A percentile compares a stretch with the other conserved stretches of the same genome.
These are phyloP conservation scores for Pleurotus pulmonarius DNA, from an alignment of 768 basidiomycete species.

Conservation along the genomic window DNA sequence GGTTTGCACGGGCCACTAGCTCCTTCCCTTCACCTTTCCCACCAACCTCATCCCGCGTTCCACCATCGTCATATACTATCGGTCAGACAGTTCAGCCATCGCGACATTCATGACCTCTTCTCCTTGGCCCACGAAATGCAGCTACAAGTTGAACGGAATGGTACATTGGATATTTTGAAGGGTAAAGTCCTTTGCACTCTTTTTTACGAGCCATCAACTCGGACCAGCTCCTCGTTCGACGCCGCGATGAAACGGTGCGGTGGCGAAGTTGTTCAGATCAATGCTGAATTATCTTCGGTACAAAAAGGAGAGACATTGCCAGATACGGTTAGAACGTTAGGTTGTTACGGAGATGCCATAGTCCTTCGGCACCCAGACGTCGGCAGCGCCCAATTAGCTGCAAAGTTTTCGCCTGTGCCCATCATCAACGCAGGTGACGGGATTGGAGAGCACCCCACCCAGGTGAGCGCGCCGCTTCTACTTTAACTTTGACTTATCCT, in stretches of 20 bases:
- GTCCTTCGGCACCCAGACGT: constrained; percentile 93
- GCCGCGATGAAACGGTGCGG: constrained; percentile 99
- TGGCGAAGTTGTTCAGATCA: constrained; percentile 88
- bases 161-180: constrained; percentile 82
- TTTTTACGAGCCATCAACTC: constrained; percentile 97
- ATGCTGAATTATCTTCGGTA: constrained; percentile 80
- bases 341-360: constrained; percentile 93
- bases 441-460: constrained; percentile 95
- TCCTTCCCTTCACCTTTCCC: constrained; percentile 40
- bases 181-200: constrained; percentile 88
- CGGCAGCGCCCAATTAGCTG: constrained; percentile 92
- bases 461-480: constrained; percentile 40
- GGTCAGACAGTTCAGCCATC: constrained; percentile 88
- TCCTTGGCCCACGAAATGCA: constrained; percentile 96
- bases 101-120: constrained; percentile 92
- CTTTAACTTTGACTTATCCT: constrained; percentile 5
- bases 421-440: constrained; percentile 98
- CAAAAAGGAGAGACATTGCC: constrained; percentile 90
- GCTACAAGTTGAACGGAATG: constrained; percentile 89
- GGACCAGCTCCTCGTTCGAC: constrained; percentile 95
- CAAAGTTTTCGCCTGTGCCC: constrained; percentile 93
- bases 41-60: constrained; percentile 80
- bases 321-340: constrained; percentile 91
- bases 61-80: constrained; percentile 90
- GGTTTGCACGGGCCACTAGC: constrained; percentile 26